Evolutionary conservation across 805 yeast species (phyloP), one percentile per base, ranked within the genome.

Genomic region (Groenewaldozyma salmanticensis): DNA sequence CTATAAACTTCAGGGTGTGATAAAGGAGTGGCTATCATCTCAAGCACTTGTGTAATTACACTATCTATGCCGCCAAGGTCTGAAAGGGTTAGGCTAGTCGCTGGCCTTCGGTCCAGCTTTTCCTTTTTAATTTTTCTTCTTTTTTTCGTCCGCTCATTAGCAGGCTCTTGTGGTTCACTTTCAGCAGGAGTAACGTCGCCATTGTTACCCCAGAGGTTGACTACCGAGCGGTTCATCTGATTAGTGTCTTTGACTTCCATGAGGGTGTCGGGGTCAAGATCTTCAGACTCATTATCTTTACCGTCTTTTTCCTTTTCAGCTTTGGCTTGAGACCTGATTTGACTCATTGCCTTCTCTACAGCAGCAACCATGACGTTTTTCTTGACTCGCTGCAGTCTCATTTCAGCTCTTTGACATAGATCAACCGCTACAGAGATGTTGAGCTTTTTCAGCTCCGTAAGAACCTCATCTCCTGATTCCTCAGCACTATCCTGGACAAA

Each of bases 21-120:
- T 24, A 92, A 79, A 1, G 98, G 98, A 65, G 90, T 68, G 1
- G 94, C 96, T 1, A 92, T 81, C 31, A 87, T 67, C 59, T 92
- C 97, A 80, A 84, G 77, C 17, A 92, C 67, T 58, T 88, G 92
- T 3, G 84, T 73, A 19, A 88, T 77, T n/a, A 88, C 78, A 42
- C 73, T 77, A 48, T 81, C 94, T 63, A 92, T 75, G 2, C 98
- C 98, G 21, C 98, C 98, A 11, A 92, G 64, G 24, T 86, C 77
- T 3, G 81, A 68, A 21, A 92, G 64, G 3, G 79, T 75, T 1
- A 78, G 61, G 2, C 72, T 63, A 17, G 95, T 94, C 13, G 60
- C 53, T 3, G 61, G 57, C 27, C 51, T 45, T 39, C 29, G 87
- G 83, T 11, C 80, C 62, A 62, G 84, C 72, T 54, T 80, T 81